A percentile compares a stretch with the other conserved stretches of the same genome.
Conservation (phyloP, 768 basidiomycete species). For the Melanogaster broomeanus region DNA sequence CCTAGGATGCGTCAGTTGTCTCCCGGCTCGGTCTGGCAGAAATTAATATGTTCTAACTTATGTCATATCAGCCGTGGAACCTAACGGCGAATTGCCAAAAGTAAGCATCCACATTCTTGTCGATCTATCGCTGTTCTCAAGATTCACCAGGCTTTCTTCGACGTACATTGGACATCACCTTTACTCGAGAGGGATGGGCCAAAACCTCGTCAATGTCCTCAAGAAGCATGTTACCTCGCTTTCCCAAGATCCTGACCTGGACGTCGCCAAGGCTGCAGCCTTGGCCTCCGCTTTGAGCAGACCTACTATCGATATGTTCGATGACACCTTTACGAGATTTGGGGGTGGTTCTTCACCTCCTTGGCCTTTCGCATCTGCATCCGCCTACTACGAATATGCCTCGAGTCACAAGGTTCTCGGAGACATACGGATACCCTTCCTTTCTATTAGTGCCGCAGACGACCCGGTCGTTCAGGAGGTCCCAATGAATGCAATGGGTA, state of each 20-base stretch:
- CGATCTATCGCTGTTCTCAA: conserved; percentile 8
- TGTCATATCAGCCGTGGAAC: conserved; percentile 49
- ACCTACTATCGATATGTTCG: conserved; percentile 59
- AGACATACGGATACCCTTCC: conserved; percentile 68
- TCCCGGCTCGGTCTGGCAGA: conserved; percentile 11
- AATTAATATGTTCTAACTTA: conserved; percentile 8
- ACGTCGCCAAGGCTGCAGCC: conserved; percentile 49
- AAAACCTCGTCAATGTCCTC: conserved; percentile 64
- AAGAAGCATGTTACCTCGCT: conserved; percentile 50
- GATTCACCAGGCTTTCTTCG: conserved; percentile 47
- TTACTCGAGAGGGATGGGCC: conserved; percentile 80
- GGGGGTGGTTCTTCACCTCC: conserved; percentile 67
- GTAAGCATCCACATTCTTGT: conserved; percentile 25
- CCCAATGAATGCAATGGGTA: conserved; percentile 56
- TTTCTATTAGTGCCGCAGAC: conserved; percentile 74
- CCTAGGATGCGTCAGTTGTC: conserved; percentile 67
- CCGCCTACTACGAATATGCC: conserved; percentile 50
- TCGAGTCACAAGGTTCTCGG: conserved; percentile 64
- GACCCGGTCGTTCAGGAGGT: conserved; percentile 73
- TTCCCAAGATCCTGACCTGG: conserved; percentile 50
- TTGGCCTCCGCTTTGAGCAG: conserved; percentile 48
- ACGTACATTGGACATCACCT: conserved; percentile 59
- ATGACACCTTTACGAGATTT: conserved; percentile 63
- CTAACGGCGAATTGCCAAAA: conserved; percentile 36
- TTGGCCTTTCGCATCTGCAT: conserved; percentile 47